Evolutionary conservation across 2,329 filamentous ascomycete species (phyloP).

Genomic region (Xylariales sp.): DNA sequence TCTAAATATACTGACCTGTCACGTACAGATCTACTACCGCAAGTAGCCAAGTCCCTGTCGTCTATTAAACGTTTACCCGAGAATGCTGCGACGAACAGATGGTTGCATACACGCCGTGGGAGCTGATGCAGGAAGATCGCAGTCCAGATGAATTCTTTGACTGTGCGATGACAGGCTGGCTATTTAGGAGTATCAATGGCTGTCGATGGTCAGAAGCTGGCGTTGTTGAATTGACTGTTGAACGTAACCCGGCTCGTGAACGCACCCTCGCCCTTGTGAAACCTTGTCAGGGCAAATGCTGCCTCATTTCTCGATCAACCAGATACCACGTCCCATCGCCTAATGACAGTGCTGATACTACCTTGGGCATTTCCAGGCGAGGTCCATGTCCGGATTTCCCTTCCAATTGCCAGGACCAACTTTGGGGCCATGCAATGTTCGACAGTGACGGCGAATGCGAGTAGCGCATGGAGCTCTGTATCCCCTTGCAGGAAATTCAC

Average conservation of each 20-base stretch:
- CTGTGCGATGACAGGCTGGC: too few species aligned
- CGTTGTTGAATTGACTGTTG: too few species aligned
- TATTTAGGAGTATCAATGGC: too few species aligned
- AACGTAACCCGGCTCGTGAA: too few species aligned
- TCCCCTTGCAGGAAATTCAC: not conserved
- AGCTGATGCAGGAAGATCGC: too few species aligned
- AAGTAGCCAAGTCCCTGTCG: conserved; percentile 21
- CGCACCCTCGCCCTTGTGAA: conserved; percentile 16
- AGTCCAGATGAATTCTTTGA: too few species aligned
- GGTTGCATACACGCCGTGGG: not conserved
- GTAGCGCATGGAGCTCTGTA: too few species aligned
- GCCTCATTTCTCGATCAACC: conserved; percentile 11
- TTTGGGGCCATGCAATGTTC: too few species aligned
- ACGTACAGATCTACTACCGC: conserved; percentile 34
- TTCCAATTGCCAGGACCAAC: too few species aligned
- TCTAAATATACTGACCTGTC: conserved; percentile 15
- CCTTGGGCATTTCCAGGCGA: not conserved
- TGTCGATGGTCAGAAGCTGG: too few species aligned
- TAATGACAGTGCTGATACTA: not conserved
- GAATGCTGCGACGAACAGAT: not conserved
- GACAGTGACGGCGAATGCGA: too few species aligned
- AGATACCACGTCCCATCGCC: conserved; percentile 10
- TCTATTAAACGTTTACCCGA: not conserved
- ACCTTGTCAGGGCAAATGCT: conserved; percentile 17
- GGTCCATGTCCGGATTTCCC: too few species aligned